Conservation (phyloP, 2,329 filamentous ascomycete species). For the Aurifilum marmelostoma region DNA sequence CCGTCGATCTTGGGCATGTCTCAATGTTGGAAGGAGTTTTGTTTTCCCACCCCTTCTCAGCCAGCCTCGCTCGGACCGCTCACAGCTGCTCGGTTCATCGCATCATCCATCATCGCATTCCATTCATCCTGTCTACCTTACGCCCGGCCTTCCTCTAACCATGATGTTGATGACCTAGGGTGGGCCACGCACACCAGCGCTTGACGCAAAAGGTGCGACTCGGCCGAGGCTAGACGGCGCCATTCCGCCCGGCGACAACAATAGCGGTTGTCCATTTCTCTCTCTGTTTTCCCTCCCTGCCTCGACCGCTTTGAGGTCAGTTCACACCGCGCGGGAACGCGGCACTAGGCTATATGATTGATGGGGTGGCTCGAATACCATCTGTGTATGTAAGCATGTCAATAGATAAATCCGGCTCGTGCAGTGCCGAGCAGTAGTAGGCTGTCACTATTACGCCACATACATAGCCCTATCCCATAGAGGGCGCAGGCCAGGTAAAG, state of each 20-base stretch:
- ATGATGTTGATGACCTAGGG: neutral
- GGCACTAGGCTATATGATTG: neutral
- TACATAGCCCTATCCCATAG: neutral
- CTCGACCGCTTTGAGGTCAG: neutral
- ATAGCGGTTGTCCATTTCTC: neutral
- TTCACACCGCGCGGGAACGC: neutral
- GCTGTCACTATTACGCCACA: neutral
- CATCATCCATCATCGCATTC: neutral
- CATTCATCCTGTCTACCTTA: neutral
- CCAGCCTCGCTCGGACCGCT: neutral
- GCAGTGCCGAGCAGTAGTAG: neutral
- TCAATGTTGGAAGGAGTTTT: neutral
- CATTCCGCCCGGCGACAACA: neutral
- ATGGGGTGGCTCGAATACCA: neutral
- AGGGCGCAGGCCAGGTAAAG: neutral
- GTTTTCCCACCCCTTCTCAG: no score
- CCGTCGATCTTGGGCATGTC: no score
- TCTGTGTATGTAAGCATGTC: neutral
- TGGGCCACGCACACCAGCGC: constrained; percentile 4
- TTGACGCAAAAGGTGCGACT: constrained; percentile 1
- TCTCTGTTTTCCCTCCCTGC: neutral
- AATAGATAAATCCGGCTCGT: neutral
- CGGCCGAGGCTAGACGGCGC: constrained; percentile 5
- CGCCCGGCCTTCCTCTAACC: neutral
- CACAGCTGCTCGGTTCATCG: neutral